A percentile compares a stretch with the other conserved stretches of the same genome.
Evolutionary conservation across 2,329 filamentous ascomycete species (phyloP).

Genomic region (Colletotrichum sp.): DNA sequence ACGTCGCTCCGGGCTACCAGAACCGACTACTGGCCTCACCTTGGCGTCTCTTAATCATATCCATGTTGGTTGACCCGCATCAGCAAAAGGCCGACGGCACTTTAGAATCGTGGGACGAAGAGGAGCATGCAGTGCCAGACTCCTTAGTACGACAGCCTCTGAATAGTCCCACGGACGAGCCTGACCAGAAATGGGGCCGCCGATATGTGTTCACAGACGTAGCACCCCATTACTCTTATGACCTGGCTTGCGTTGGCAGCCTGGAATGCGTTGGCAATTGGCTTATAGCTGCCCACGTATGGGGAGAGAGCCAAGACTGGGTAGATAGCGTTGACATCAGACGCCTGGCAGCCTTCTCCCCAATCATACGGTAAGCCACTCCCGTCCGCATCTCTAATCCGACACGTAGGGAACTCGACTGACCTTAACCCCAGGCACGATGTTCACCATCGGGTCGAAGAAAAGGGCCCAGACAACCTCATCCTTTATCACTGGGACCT

Average conservation of each 20-base stretch:
- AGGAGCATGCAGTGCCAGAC: background rate
- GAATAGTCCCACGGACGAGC: background rate
- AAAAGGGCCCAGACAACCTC: background rate
- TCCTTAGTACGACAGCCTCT: accelerated
- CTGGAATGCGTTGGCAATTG: background rate
- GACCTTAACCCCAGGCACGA: background rate
- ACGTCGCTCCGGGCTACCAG: background rate
- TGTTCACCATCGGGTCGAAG: background rate
- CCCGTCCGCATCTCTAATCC: background rate
- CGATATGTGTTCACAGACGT: background rate
- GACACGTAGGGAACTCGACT: background rate
- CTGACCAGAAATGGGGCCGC: background rate
- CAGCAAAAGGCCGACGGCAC: background rate
- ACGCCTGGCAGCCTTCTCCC: background rate
- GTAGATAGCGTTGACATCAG: background rate
- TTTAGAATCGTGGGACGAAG: background rate
- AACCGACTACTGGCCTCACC: background rate
- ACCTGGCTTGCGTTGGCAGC: too few species aligned
- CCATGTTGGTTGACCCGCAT: background rate
- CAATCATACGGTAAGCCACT: background rate
- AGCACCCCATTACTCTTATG: background rate
- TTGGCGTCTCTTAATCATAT: background rate
- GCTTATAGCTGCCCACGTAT: background rate
- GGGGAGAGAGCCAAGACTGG: background rate
- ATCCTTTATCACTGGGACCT: background rate